A percentile compares a stretch with the other conserved stretches of the same genome.
These are phyloP conservation scores for Aspergillus latus DNA, from an alignment of 2,329 filamentous ascomycete genomes.

Conservation along the genomic window DNA sequence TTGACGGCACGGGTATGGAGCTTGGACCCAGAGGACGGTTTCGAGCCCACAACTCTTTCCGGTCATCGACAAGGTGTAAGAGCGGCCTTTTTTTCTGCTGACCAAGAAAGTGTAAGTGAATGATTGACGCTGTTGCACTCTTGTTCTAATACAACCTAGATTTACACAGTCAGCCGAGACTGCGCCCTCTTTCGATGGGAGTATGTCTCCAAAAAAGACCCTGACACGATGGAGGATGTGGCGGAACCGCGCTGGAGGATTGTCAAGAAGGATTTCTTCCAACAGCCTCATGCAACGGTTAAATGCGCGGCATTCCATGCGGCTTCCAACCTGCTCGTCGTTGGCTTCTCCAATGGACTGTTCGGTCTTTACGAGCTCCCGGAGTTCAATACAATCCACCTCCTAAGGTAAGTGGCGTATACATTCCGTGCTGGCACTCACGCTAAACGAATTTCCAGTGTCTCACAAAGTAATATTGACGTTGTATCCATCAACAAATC, in stretches of 20 bases:
- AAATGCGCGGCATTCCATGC: constrained; percentile 90
- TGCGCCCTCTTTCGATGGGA: constrained; percentile 96
- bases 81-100: constrained; percentile 90
- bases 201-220: constrained; percentile 66
- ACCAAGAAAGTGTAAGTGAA: constrained; percentile 71
- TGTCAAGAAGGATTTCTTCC: constrained; percentile 83
- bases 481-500: constrained; percentile 91
- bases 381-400: constrained; percentile 93
- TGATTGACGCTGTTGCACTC: neutral
- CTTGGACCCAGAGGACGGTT: constrained; percentile 79
- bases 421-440: neutral
- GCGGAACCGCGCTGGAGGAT: constrained; percentile 85
- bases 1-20: constrained; percentile 95
- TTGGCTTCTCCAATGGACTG: constrained; percentile 90
- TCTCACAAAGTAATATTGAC: constrained; percentile 95
- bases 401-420: constrained; percentile 52
- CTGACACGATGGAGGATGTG: constrained; percentile 61
- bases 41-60: constrained; percentile 82
- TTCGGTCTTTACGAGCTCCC: constrained; percentile 96
- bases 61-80: constrained; percentile 89
- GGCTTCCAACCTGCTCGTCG: constrained; percentile 85
- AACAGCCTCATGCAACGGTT: constrained; percentile 83
- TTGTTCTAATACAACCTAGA: constrained; percentile 42
- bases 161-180: constrained; percentile 95
- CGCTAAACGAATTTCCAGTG: constrained; percentile 56